These are phyloP conservation scores for Sordaria brevicollis DNA, from an alignment of 495 filamentous ascomycete genomes.

Conservation along the genomic window DNA sequence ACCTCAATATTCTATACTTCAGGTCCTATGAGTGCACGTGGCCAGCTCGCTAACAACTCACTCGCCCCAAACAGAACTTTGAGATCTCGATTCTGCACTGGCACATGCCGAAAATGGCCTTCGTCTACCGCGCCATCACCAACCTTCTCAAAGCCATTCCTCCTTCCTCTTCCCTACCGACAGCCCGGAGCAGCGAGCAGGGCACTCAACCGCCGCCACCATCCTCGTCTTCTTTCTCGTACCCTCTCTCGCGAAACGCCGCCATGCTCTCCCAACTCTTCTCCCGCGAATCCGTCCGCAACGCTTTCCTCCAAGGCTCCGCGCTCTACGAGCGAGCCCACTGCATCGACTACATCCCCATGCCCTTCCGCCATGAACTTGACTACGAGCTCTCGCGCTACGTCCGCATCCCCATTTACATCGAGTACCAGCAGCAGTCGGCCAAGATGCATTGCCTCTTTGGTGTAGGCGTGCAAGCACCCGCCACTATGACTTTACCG, in stretches of 20 bases:
- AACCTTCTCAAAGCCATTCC: slow-evolving; percentile 17
- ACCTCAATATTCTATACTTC: not conserved
- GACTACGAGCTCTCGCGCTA: slow-evolving; percentile 28
- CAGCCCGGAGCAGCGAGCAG: slow-evolving; percentile 11
- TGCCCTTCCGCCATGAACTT: not conserved
- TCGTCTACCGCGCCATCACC: slow-evolving; percentile 27
- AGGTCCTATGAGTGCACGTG: not conserved
- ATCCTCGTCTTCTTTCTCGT: slow-evolving; percentile 1
- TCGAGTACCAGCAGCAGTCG: slow-evolving; percentile 38
- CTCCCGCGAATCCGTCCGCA: slow-evolving; percentile 23
- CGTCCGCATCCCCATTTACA: slow-evolving; percentile 25
- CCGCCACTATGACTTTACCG: not conserved
- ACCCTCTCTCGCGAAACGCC: slow-evolving; percentile 33
- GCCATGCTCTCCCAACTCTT: slow-evolving; percentile 36
- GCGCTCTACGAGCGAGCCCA: slow-evolving; percentile 40
- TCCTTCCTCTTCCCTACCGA: not conserved
- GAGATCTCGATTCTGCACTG: not conserved
- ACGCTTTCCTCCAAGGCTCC: slow-evolving; percentile 40
- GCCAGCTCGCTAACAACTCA: not conserved
- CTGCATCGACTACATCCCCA: slow-evolving; percentile 2
- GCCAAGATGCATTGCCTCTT: slow-evolving; percentile 55
- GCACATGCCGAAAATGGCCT: slow-evolving; percentile 6
- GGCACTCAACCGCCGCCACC: slow-evolving; percentile 10
- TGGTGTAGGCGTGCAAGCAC: slow-evolving; percentile 24
- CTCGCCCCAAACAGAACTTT: not conserved